Evolutionary conservation across 1,284 basidiomycete genomes (phyloP).

Genomic region (Rhodotorula sp.): DNA sequence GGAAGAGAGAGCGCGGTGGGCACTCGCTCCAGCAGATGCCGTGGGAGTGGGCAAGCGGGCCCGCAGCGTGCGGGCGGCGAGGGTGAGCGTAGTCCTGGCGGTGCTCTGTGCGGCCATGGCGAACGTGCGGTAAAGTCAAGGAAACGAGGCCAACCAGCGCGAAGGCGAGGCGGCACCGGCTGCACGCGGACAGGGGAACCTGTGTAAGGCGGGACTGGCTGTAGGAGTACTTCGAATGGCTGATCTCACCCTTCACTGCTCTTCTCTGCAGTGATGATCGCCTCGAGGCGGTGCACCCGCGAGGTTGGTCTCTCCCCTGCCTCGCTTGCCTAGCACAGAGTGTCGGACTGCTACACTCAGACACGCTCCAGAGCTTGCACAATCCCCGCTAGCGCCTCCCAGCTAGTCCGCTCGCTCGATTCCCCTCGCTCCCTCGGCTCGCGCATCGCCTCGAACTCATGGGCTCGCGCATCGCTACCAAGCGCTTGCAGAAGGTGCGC

Average conservation of each 20-base stretch:
- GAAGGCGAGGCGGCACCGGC: no score
- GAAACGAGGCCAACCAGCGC: neutral
- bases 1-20: neutral
- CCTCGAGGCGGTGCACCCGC: neutral
- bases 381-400: no score
- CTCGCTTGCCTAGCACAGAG: neutral
- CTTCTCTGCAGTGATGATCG: neutral
- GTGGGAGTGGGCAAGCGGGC: neutral
- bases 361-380: neutral
- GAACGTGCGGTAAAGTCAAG: neutral
- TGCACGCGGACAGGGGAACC: no score
- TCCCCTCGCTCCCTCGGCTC: neutral
- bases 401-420: neutral
- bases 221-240: no score
- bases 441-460: neutral
- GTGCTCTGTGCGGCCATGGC: slow-evolving; percentile 1
- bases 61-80: neutral
- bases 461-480: slow-evolving; percentile 32
- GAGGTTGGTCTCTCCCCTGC: neutral
- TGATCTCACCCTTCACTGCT: no score
- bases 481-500: slow-evolving; percentile 32
- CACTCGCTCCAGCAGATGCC: neutral
- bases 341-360: neutral
- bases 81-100: neutral
- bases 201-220: no score